Evolutionary conservation across 2,329 filamentous ascomycete genomes (phyloP).

Genomic region (Sarocladiaceae sp.): DNA sequence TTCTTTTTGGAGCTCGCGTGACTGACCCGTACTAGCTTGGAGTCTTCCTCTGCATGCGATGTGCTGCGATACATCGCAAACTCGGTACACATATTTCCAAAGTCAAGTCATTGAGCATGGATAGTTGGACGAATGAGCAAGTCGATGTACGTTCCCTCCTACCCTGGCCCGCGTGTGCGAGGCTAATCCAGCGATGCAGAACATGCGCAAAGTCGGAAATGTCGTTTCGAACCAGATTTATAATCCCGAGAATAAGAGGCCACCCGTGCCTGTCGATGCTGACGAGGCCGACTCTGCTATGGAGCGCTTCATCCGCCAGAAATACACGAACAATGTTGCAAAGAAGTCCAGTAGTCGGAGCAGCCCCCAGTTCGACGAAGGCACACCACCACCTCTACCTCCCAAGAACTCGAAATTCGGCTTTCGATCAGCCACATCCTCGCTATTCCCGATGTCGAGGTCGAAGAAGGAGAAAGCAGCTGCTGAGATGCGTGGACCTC

Average conservation of each 20-base stretch:
- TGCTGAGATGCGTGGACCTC: conserved; percentile 24
- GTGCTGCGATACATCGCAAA: conserved; percentile 91
- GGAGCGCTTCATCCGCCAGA: conserved; percentile 92
- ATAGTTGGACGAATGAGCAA: conserved; percentile 93
- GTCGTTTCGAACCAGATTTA: conserved; percentile 78
- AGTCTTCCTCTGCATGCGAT: conserved; percentile 96
- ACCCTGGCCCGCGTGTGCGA: conserved; percentile 6
- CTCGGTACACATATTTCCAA: conserved; percentile 97
- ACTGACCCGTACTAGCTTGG: conserved; percentile 59
- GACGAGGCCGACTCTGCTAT: conserved; percentile 93
- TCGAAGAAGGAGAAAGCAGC: conserved; percentile 50
- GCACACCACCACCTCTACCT: conserved; percentile 54
- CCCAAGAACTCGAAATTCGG: conserved; percentile 60
- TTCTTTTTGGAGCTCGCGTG: not conserved
- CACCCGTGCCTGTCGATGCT: conserved; percentile 80
- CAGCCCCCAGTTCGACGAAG: conserved; percentile 52
- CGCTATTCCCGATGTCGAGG: conserved; percentile 61
- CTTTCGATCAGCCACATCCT: conserved; percentile 54
- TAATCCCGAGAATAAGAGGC: conserved; percentile 79
- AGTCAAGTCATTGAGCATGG: conserved; percentile 98
- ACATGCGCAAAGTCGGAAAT: conserved; percentile 93
- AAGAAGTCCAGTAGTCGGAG: conserved; percentile 34
- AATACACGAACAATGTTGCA: conserved; percentile 67
- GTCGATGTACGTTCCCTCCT: conserved; percentile 68
- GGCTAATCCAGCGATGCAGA: conserved; percentile 45